These are phyloP conservation scores for Kitagawia praeruptora DNA, from an alignment of 129 eudicot genomes.

Conservation along the genomic window DNA sequence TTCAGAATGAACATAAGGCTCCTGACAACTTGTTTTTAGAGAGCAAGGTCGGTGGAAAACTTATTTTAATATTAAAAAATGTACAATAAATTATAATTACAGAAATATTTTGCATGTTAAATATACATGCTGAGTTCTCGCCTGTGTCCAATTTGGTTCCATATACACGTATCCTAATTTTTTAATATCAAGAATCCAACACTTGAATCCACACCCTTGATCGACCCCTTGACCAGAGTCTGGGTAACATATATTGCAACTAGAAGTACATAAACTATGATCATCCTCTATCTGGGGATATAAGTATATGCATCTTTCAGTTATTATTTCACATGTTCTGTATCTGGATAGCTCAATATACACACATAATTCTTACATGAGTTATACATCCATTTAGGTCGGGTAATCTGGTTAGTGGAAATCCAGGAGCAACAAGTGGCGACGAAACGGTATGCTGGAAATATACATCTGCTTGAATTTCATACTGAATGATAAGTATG, in stretches of 20 bases:
- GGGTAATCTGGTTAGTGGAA: slow-evolving; percentile 80
- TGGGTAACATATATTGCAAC: not conserved
- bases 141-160: not conserved
- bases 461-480: not conserved
- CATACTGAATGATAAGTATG: slow-evolving; percentile 5
- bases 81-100: not conserved
- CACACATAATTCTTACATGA: not conserved
- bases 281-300: not conserved
- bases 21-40: not conserved
- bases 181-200: not conserved
- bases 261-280: not conserved
- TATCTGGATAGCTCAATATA: not conserved
- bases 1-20: not conserved
- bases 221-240: not conserved
- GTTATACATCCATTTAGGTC: slow-evolving; percentile 43
- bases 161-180: not conserved
- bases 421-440: slow-evolving; percentile 81
- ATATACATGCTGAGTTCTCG: not conserved
- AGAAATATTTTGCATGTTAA: not conserved
- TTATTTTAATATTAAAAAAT: not conserved
- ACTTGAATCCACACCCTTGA: not conserved
- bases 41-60: not conserved
- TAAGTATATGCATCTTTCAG: not conserved
- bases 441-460: slow-evolving; percentile 86
- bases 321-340: not conserved